phyloP scores from a whole-genome alignment of 805 yeast genomes.

The Candida boleticola region DNA sequence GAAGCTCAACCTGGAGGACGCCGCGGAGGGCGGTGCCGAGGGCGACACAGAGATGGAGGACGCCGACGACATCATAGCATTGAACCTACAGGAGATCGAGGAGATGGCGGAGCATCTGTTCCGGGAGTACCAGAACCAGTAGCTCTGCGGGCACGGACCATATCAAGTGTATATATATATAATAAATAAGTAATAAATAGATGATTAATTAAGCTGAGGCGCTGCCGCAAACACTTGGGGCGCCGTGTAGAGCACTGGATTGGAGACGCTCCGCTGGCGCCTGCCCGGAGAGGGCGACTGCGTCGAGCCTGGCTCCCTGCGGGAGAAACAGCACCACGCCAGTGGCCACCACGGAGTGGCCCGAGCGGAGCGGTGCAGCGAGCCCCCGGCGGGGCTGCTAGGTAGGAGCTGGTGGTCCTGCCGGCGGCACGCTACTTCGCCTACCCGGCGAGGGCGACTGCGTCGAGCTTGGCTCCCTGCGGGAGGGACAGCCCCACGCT shows the following conservation, averaged over 20 bases:
- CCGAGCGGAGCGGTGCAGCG: not conserved
- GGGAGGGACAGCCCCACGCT: not conserved
- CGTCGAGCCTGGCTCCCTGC: too few species aligned
- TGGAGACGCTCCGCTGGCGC: not conserved
- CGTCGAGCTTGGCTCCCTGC: not conserved
- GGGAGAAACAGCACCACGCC: not conserved
- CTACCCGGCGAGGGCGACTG: constrained; percentile 1
- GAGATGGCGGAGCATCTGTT: constrained; percentile 48
- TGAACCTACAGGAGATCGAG: constrained; percentile 58
- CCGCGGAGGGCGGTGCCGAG: constrained; percentile 11
- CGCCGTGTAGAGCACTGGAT: not conserved
- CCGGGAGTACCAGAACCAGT: constrained; percentile 9
- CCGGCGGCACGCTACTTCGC: too few species aligned
- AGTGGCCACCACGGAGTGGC: not conserved
- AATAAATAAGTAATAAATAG: not conserved
- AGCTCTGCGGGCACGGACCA: not conserved
- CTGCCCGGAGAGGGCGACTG: not conserved
- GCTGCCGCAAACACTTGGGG: not conserved
- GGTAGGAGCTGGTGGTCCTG: not conserved
- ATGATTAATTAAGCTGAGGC: not conserved
- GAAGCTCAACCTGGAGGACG: constrained; percentile 32
- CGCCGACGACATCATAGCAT: constrained; percentile 36
- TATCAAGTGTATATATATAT: too few species aligned
- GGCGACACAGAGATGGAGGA: constrained; percentile 3
- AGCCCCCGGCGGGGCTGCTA: constrained; percentile 10